Conservation (phyloP, 2,329 filamentous ascomycete genomes). For the Amauroascus verrucosus region DNA sequence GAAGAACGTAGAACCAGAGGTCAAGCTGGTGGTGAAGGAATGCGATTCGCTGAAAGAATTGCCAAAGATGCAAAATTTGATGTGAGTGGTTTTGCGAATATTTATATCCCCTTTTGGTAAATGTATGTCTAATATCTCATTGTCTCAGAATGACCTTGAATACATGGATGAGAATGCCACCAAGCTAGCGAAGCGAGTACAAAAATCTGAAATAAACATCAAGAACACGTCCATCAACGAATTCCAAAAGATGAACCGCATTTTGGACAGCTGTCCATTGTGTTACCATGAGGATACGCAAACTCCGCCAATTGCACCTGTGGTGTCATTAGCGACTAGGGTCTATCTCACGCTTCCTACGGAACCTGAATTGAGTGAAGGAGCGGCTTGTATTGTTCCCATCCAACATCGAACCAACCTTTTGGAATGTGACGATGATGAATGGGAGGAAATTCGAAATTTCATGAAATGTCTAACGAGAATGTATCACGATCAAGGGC, state of each 20-base stretch:
- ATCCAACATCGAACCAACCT: constrained; percentile 79
- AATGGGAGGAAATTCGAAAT: constrained; percentile 98
- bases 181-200: constrained; percentile 75
- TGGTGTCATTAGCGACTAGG: constrained; percentile 75
- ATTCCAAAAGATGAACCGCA: constrained; percentile 78
- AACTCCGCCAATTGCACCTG: constrained; percentile 67
- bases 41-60: constrained; percentile 80
- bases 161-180: constrained; percentile 96
- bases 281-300: constrained; percentile 83
- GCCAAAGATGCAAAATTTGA: constrained; percentile 86
- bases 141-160: constrained; percentile 62
- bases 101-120: background rate
- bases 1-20: constrained; percentile 81
- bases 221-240: constrained; percentile 80
- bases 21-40: constrained; percentile 66
- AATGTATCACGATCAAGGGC: constrained; percentile 87
- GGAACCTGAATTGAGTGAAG: constrained; percentile 73
- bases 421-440: constrained; percentile 95
- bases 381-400: constrained; percentile 79
- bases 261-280: constrained; percentile 77
- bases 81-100: constrained; percentile 30
- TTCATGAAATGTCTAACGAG: constrained; percentile 96
- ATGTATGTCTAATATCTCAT: constrained; percentile 4
- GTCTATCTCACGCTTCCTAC: constrained; percentile 83
- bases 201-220: constrained; percentile 78